Percentiles rank a stretch among this genome's conserved stretches.
Evolutionary conservation across 1,139 yeast species (phyloP).

Genomic region (Nematodospora anomalae): DNA sequence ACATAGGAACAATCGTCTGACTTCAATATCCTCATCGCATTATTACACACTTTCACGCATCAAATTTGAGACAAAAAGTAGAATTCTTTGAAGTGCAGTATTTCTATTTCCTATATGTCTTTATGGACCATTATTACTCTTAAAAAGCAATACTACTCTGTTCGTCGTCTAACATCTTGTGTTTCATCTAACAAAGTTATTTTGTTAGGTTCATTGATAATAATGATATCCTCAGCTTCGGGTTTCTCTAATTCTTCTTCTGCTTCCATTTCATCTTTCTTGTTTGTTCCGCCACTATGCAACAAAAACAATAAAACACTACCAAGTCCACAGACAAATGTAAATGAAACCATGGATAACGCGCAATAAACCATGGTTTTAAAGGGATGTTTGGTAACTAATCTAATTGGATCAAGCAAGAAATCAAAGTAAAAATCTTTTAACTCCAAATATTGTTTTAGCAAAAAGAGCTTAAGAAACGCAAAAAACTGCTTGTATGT

Average conservation of each 20-base stretch:
- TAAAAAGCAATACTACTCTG: too few species aligned
- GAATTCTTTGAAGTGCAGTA: too few species aligned
- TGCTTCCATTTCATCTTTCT: conserved; percentile 2
- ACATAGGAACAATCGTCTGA: too few species aligned
- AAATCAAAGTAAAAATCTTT: conserved; percentile 38
- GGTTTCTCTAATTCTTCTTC: conserved; percentile 2
- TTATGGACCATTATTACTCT: too few species aligned
- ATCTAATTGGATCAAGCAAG: conserved; percentile 40
- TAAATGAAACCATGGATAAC: conserved; percentile 36
- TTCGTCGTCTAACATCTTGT: background rate
- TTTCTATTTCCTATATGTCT: too few species aligned
- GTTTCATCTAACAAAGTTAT: background rate
- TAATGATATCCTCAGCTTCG: conserved; percentile 10
- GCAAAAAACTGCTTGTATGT: conserved; percentile 20
- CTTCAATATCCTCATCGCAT: too few species aligned
- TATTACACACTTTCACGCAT: too few species aligned
- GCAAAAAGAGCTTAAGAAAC: conserved; percentile 22
- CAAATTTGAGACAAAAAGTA: too few species aligned
- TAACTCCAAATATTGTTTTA: conserved; percentile 26
- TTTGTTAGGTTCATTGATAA: background rate
- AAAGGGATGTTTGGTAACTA: conserved; percentile 46
- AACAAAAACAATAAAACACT: conserved; percentile 33
- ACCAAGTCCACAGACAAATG: conserved; percentile 42
- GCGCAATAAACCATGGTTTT: conserved; percentile 50
- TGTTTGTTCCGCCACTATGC: conserved; percentile 7